Evolutionary conservation across 352 stramenopile species (phyloP).

Genomic region (Pythium rishiriense): DNA sequence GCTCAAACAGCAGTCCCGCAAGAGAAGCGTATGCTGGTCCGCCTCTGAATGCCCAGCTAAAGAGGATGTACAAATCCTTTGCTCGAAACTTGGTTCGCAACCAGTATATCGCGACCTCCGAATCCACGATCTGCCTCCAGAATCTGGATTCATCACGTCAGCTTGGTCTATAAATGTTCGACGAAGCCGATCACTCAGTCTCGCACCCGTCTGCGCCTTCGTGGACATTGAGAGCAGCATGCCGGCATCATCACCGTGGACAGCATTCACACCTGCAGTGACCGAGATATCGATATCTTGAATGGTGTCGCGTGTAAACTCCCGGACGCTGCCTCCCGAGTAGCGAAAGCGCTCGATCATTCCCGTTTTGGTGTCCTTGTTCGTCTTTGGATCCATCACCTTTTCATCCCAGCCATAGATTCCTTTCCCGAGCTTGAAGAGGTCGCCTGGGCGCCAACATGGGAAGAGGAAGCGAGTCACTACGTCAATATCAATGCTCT

Average conservation of each 20-base stretch:
- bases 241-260: neutral
- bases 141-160: neutral
- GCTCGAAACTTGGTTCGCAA: neutral
- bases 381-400: neutral
- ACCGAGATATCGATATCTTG: neutral
- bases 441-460: conserved; percentile 11
- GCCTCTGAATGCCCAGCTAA: neutral
- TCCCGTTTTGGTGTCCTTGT: neutral
- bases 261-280: neutral
- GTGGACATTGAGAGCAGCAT: neutral
- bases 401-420: neutral
- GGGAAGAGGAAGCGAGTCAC: neutral
- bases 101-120: neutral
- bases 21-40: neutral
- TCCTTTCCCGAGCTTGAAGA: conserved; percentile 5
- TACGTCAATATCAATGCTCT: neutral
- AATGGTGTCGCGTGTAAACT: conserved; percentile 1
- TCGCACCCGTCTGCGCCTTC: neutral
- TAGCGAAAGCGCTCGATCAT: conserved; percentile 19
- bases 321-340: conserved; percentile 15
- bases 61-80: neutral
- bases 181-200: conserved; percentile 1
- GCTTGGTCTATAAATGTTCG: neutral
- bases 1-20: conserved; percentile 2
- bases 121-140: conserved; percentile 13